A percentile compares a stretch with the other conserved stretches of the same genome.
phyloP scores from a whole-genome alignment of 1,284 basidiomycete species.

The Ustanciosporium gigantosporum region DNA sequence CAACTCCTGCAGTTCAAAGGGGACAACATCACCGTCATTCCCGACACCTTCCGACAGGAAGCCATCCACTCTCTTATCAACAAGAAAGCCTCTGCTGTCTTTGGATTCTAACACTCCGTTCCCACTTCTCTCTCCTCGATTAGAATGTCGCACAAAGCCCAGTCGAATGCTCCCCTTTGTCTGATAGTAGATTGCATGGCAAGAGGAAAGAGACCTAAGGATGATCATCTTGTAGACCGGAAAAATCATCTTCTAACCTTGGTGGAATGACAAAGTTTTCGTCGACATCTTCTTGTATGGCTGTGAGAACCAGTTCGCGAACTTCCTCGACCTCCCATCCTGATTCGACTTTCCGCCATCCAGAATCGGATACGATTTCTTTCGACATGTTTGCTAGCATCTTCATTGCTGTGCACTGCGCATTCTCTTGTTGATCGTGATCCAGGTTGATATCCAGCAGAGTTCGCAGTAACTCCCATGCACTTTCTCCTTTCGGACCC shows the following conservation, averaged over 20 bases:
- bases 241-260: slow-evolving; percentile 41
- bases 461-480: not conserved
- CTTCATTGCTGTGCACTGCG: not conserved
- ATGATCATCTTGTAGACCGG: slow-evolving; percentile 28
- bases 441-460: not conserved
- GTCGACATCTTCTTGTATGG: slow-evolving; percentile 39
- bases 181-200: too few species aligned
- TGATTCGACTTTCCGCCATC: not conserved
- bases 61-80: slow-evolving; percentile 29
- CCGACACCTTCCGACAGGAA: slow-evolving; percentile 27
- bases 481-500: too few species aligned
- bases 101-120: slow-evolving; percentile 15
- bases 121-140: not conserved
- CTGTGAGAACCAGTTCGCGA: slow-evolving; percentile 3
- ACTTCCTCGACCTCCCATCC: not conserved
- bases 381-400: not conserved
- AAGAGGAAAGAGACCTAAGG: too few species aligned
- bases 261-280: slow-evolving; percentile 47
- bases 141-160: not conserved
- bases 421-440: too few species aligned
- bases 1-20: slow-evolving; percentile 30
- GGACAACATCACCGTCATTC: slow-evolving; percentile 19
- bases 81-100: slow-evolving; percentile 6
- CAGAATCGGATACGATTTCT: not conserved
- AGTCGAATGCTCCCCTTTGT: not conserved